Percentiles rank a stretch among this genome's conserved stretches.
These are phyloP conservation scores for Dalbergia cultrata DNA, from an alignment of 306 rosid genomes.

Conservation along the genomic window DNA sequence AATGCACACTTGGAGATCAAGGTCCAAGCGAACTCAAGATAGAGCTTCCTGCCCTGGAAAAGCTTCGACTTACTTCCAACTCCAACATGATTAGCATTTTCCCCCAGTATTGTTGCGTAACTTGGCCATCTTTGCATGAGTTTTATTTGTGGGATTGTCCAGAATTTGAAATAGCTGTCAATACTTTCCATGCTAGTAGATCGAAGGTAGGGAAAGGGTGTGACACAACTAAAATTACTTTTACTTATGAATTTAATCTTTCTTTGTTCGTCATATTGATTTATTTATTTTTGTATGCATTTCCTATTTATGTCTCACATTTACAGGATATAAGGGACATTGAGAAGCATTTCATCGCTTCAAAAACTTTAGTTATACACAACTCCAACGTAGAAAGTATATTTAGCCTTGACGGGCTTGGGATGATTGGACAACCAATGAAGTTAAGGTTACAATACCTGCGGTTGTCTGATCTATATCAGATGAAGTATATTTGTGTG, in stretches of 20 bases:
- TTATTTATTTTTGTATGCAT: background rate
- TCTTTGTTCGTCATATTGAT: background rate
- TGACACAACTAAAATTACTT: background rate
- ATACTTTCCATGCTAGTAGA: background rate
- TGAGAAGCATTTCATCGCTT: background rate
- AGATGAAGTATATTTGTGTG: background rate
- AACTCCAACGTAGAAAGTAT: background rate
- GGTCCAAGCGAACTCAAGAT: background rate
- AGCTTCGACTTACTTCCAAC: fast-evolving
- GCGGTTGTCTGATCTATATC: fast-evolving
- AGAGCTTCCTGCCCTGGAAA: background rate
- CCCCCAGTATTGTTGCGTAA: background rate
- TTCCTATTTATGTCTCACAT: no score
- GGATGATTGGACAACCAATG: background rate
- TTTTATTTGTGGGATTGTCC: background rate
- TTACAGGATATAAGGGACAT: background rate
- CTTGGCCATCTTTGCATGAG: background rate
- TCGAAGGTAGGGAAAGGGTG: background rate
- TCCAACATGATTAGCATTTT: background rate
- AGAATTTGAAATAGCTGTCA: background rate
- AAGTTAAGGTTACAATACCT: background rate
- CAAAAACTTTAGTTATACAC: background rate
- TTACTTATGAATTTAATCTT: background rate
- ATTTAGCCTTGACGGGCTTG: background rate
- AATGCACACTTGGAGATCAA: background rate